Base-by-base conservation (phyloP, 257 asterid species). In the Solanum commersonii region DNA sequence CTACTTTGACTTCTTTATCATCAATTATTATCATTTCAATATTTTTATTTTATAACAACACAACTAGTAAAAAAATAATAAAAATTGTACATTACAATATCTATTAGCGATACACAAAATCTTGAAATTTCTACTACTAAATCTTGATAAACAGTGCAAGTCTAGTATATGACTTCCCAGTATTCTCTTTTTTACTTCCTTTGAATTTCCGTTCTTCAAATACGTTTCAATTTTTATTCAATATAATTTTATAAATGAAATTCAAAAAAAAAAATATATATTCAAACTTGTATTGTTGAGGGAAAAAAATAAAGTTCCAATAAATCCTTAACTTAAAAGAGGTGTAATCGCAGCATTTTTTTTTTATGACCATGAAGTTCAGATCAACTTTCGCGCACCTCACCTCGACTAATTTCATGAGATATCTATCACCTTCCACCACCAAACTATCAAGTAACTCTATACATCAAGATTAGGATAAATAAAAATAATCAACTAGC, bases 401-500 rank as follows among this genome's bases (percentile, higher is more conserved):
- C 56, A 46, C 56, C 6, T 46, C 6, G 6, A 4, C 18, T 46
- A 13, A 46, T 46, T 46, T 46, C 0, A 46, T 6, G n/a, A 18
- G 63, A 52, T 52, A 52, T 18, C 4, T 18, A 52, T 18, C n/a
- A 52, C 3, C 4, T 16, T 0, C 0, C 0, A 52, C 8, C 9
- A 18, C 0, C 10, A 6, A 49, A 16, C 63, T 6, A 18, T 52
- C 3, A 1, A 0, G 1, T 52, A 6, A 52, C 10, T 56, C 10
- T 56, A 6, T 56, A 0, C 10, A 56, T 56, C 0, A 2, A 56
- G 0, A 7, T 2, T 18, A 18, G 0, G 0, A 56, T 5, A 6
- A 0, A 18, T 56, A 0, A 7, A 56, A 18, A 56, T 0, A 56
- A 56, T 56, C 0, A 3, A 0, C 4, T 18, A 18, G 0, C 0